These are phyloP conservation scores for Metschnikowia picachoensis DNA, from an alignment of 805 yeast species.

Conservation along the genomic window DNA sequence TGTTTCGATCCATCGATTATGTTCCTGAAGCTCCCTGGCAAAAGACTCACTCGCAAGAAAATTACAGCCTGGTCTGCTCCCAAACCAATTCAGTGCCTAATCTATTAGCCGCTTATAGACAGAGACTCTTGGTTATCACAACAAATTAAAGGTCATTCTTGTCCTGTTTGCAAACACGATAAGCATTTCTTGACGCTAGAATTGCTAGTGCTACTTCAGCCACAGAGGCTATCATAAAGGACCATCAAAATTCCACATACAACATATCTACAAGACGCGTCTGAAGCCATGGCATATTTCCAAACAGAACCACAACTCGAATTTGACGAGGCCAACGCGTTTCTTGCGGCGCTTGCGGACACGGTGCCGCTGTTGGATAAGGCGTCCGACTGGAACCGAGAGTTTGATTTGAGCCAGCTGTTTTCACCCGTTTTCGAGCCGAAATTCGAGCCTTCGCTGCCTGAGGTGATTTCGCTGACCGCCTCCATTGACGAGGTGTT, in stretches of 20 bases:
- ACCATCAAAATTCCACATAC: too few relatives aligned
- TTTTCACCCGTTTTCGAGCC: slow-evolving; percentile 2
- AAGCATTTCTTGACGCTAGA: too few relatives aligned
- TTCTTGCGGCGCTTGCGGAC: slow-evolving; percentile 12
- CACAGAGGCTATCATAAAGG: too few relatives aligned
- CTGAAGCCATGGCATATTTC: slow-evolving; percentile 1
- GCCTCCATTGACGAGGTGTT: slow-evolving; percentile 6
- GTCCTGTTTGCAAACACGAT: too few relatives aligned
- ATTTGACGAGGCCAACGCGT: slow-evolving; percentile 16
- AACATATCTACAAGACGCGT: too few relatives aligned
- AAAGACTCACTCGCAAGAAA: too few relatives aligned
- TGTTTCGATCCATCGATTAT: neutral
- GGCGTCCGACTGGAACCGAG: slow-evolving; percentile 9
- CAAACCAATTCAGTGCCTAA: too few relatives aligned
- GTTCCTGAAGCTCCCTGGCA: neutral
- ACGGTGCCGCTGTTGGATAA: slow-evolving; percentile 13
- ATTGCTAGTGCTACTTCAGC: too few relatives aligned
- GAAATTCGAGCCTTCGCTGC: slow-evolving; percentile 5
- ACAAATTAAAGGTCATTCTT: too few relatives aligned
- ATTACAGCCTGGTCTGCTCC: too few relatives aligned
- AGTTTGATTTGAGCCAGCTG: slow-evolving; percentile 4
- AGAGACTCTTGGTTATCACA: too few relatives aligned
- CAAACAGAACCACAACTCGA: slow-evolving; percentile 10
- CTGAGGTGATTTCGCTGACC: slow-evolving; percentile 5
- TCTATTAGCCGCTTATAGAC: too few relatives aligned